Base-by-base conservation (phyloP, 73 alveolate species). In the Stentor roeselii region DNA sequence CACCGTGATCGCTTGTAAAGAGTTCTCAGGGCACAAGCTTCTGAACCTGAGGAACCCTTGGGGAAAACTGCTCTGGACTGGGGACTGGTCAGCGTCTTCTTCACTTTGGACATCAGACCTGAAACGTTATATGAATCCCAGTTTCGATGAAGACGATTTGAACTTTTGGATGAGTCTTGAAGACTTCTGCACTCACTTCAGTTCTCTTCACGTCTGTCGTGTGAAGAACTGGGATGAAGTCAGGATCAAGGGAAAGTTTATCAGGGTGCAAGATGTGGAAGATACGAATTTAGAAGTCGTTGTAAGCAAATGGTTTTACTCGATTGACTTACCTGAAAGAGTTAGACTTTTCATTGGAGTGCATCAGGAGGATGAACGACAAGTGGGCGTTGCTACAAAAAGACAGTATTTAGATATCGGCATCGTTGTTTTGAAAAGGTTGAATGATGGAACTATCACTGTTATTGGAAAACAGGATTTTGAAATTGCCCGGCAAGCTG, bases 1-100 rank as follows among this genome's bases (percentile, higher is more conserved):
- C 88, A 58, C 99, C 67, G 88, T 96, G 3, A 84, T 95, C 31
- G 78, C 88, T 2, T 93, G 95, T 2, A 95, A 89, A 85, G 98
- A 96, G 85, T 97, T 86, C 35, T 58, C 89, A 37, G 96, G 97
- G 14, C 75, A 86, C 60, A 78, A 90, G 83, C 87, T 97, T 59
- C 83, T 97, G 30, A 93, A 95, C n/a, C 74, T 58, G 27, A 58
- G 74, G 74, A 58, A 58, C 74, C 74, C 74, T 21, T 58, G 74
- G 74, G 74, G 74, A 58, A 31, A 58, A n/a, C 27, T 21, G 1
- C 35, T 21, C 15, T 58, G 74, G 27, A n/a, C 27, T 58, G 74
- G 74, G 74, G 74, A 58, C 27, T 58, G 74, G 27, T 21, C 35
- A n/a, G 74, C 15, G 35, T 21, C 74, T 58, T 58, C 74, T 58